phyloP scores from a whole-genome alignment of 805 yeast genomes.

The Metschnikowia picachoensis region DNA sequence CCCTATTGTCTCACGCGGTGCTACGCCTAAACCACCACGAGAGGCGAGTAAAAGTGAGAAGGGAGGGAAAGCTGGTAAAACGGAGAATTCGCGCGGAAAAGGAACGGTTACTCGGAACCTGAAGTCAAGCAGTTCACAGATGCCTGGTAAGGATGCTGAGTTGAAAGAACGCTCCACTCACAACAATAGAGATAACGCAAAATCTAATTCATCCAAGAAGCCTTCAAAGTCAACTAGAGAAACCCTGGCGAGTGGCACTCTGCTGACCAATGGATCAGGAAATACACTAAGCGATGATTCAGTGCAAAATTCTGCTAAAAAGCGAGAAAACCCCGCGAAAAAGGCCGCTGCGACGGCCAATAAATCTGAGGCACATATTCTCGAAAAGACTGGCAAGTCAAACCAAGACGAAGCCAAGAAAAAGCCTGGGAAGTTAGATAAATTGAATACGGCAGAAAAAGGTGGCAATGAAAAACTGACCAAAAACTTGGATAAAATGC shows the following conservation, averaged over 20 bases:
- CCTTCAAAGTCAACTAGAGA: too few relatives aligned
- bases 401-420: not conserved
- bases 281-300: too few relatives aligned
- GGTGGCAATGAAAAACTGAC: not conserved
- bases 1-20: constrained; percentile 11
- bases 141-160: too few relatives aligned
- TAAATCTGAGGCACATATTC: not conserved
- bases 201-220: too few relatives aligned
- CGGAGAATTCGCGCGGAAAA: too few relatives aligned
- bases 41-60: not conserved
- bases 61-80: not conserved
- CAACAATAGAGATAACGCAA: too few relatives aligned
- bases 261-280: too few relatives aligned
- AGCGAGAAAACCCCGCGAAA: not conserved
- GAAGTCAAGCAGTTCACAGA: not conserved
- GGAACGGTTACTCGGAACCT: not conserved
- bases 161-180: too few relatives aligned
- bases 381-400: not conserved
- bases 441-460: too few relatives aligned
- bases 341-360: not conserved
- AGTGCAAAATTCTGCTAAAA: not conserved
- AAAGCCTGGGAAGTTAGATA: too few relatives aligned
- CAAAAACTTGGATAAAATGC: not conserved
- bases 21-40: constrained; percentile 11
- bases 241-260: too few relatives aligned